phyloP scores from a whole-genome alignment of 768 basidiomycete genomes.

The Leccinum boreale region DNA sequence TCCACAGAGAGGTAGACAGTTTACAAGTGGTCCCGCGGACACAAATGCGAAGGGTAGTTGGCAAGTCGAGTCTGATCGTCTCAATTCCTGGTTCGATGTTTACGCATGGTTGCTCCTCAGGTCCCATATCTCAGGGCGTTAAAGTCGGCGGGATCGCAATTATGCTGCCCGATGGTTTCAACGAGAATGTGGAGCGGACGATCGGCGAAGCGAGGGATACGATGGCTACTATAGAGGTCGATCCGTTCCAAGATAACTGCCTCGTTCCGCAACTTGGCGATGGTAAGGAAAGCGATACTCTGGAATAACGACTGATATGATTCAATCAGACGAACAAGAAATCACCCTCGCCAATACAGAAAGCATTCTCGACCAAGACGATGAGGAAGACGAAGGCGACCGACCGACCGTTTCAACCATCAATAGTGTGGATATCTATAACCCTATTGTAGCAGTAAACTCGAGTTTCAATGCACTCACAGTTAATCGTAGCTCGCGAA shows the following conservation, averaged over 20 bases:
- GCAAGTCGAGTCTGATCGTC: not conserved
- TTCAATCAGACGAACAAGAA: not conserved
- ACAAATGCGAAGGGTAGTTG: not conserved
- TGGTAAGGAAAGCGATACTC: not conserved
- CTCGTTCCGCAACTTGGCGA: not conserved
- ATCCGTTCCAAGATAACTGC: constrained; percentile 4
- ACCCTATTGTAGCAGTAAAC: not conserved
- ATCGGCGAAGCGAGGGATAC: not conserved
- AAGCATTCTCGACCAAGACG: not conserved
- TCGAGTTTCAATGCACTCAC: not conserved
- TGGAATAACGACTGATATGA: not conserved
- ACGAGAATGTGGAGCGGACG: not conserved
- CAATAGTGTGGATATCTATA: not conserved
- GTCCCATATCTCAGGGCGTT: not conserved
- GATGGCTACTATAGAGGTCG: not conserved
- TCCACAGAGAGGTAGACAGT: not conserved
- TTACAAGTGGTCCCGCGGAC: constrained; percentile 1
- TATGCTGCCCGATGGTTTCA: not conserved
- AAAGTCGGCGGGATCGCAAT: not conserved
- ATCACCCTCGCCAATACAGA: not conserved
- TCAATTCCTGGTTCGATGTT: not conserved
- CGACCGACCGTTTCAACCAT: not conserved
- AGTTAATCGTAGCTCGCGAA: not conserved
- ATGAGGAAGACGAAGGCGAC: not conserved
- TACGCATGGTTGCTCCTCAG: not conserved